Conservation (phyloP, 2,329 filamentous ascomycete species). For the Penicillium sp. region DNA sequence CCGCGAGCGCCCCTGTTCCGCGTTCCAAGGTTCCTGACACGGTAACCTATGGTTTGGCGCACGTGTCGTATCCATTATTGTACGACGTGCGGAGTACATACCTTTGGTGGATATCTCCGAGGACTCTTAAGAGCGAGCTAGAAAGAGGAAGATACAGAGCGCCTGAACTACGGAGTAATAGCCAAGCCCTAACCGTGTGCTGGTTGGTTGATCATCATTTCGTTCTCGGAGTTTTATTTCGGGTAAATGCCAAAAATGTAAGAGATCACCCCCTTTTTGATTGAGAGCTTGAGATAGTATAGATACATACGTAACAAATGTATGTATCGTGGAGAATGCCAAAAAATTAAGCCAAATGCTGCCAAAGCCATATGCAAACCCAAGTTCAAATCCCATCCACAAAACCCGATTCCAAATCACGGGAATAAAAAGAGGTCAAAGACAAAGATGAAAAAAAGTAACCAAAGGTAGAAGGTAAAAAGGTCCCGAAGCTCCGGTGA, state of each 20-base stretch:
- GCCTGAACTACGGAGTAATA: neutral
- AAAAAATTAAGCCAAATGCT: constrained; percentile 24
- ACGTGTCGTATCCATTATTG: neutral
- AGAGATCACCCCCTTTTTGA: neutral
- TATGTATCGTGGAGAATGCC: neutral
- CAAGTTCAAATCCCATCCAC: constrained; percentile 21
- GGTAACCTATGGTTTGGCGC: neutral
- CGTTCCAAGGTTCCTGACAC: neutral
- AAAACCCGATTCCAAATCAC: constrained; percentile 11
- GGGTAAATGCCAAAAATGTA: neutral
- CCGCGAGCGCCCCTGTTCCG: neutral
- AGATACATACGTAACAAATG: constrained; percentile 2
- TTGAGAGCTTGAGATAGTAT: constrained; percentile 4
- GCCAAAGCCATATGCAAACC: constrained; percentile 25
- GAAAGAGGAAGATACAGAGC: neutral
- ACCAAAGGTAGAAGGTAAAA: constrained; percentile 10
- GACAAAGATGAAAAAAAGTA: constrained; percentile 4
- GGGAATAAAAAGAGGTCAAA: constrained; percentile 6
- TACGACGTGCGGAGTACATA: neutral
- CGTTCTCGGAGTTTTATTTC: neutral
- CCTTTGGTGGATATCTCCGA: neutral
- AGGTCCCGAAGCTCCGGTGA: constrained; percentile 7
- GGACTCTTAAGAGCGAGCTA: neutral
- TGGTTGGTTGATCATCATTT: constrained; percentile 5
- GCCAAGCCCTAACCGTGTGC: neutral